phyloP scores from a whole-genome alignment of 768 basidiomycete species.

The Erythrobasidium yunnanense region DNA sequence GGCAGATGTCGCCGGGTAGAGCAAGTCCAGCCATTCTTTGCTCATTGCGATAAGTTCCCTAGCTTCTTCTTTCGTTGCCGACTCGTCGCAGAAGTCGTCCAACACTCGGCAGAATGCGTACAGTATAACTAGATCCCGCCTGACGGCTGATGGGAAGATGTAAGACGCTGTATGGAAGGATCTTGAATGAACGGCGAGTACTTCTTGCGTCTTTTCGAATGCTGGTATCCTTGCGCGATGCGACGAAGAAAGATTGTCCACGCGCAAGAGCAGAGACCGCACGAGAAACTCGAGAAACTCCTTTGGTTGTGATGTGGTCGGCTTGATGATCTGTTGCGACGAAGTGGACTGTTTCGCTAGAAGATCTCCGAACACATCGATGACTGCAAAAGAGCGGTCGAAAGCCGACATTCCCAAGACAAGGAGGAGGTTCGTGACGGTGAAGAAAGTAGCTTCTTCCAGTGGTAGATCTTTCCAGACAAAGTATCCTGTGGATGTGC shows the following conservation, averaged over 20 bases:
- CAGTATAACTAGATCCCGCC: constrained; percentile 20
- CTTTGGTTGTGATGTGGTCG: not conserved
- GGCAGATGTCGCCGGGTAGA: constrained; percentile 10
- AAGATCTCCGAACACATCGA: constrained; percentile 25
- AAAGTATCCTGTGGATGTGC: constrained; percentile 12
- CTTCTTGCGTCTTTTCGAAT: constrained; percentile 2
- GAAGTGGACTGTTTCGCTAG: not conserved
- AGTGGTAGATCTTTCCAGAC: constrained; percentile 15
- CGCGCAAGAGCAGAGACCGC: constrained; percentile 2
- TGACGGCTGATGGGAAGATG: constrained; percentile 15
- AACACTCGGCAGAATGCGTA: constrained; percentile 25
- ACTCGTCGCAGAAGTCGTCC: constrained; percentile 25
- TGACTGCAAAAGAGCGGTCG: constrained; percentile 20
- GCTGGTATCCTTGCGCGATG: constrained; percentile 15
- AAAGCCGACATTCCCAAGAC: constrained; percentile 20
- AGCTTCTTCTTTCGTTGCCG: constrained; percentile 6
- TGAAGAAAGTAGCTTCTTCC: constrained; percentile 22
- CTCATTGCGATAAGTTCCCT: constrained; percentile 5
- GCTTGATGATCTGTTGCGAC: not conserved
- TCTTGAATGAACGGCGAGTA: constrained; percentile 1
- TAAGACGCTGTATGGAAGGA: constrained; percentile 25
- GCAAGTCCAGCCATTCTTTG: constrained; percentile 18
- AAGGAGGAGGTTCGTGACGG: constrained; percentile 18
- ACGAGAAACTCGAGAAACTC: constrained; percentile 8
- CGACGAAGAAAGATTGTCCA: constrained; percentile 4